Base-by-base conservation (phyloP, 768 basidiomycete species). In the Mycena leptocephala region DNA sequence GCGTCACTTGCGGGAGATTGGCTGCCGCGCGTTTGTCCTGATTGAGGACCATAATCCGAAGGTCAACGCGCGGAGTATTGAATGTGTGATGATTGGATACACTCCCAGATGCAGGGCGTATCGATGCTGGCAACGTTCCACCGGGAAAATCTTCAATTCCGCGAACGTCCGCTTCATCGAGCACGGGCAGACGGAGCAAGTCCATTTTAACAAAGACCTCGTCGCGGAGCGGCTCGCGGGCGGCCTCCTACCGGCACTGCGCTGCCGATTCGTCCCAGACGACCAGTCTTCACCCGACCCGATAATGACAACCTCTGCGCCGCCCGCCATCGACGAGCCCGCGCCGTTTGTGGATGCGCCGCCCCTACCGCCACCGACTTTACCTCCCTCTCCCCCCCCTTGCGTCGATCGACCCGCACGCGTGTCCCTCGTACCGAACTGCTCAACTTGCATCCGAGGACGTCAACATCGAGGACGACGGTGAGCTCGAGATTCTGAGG, bases 41-140 rank as follows among this genome's bases (percentile, higher is more conserved):
- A 79, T 82, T 2, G 81, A 78, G 10, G 61, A 59, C n/a, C 67
- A 81, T 7, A 83, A 85, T 37, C 84, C 82, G 0, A 85, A 85
- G 63, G 73, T 85, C 0, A 80, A 28, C 46, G 64, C 61, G 35
- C 66, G 33, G 3, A 37, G 28, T 0, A 9, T 68, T 37, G 66
- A 68, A 28, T 53, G 51, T 22, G 53, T 56, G 0, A n/a, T 55
- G 22, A 68, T 68, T 32, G 66, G 66, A 4, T 68, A 68, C 30
- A 26, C 53, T 5, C 66, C 66, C 8, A 32, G 56, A 14, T 70
- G 74, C 20, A 80, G 81, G 22, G 61, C 76, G 11, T 81, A 81
- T 30, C 43, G 70, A 0, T 75, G 68, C 32, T 79, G 64, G 35
- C 53, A 80, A 20, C 46, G 64, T 41, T 4, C n/a, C 22, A 53